Evolutionary conservation across 352 stramenopile species (phyloP).

Genomic region (Phytophthora ramorum): DNA sequence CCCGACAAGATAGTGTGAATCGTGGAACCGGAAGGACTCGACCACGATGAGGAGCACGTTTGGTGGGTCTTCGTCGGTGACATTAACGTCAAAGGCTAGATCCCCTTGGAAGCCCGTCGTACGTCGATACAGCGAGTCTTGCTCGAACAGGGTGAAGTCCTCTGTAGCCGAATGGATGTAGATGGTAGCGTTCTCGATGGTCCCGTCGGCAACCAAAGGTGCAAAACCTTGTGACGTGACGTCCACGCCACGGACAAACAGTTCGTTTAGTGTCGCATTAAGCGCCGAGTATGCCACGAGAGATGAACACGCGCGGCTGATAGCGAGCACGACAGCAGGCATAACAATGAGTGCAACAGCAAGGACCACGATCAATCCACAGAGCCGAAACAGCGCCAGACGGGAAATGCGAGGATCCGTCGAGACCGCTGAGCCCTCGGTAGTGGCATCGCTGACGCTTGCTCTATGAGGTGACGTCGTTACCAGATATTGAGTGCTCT

Average conservation of each 20-base stretch:
- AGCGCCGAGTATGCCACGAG: slow-evolving; percentile 44
- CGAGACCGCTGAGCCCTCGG: slow-evolving; percentile 2
- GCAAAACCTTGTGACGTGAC: slow-evolving; percentile 27
- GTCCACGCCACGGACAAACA: slow-evolving; percentile 29
- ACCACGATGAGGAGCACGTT: slow-evolving; percentile 63
- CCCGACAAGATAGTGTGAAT: slow-evolving; percentile 58
- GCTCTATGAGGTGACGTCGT: slow-evolving; percentile 17
- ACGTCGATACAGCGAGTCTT: slow-evolving; percentile 48
- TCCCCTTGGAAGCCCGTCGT: slow-evolving; percentile 53
- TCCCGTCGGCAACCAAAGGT: slow-evolving; percentile 24
- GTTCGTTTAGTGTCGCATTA: slow-evolving; percentile 52
- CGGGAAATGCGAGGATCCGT: background rate
- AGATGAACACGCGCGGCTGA: slow-evolving; percentile 22
- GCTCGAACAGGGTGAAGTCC: slow-evolving; percentile 44
- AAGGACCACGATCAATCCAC: slow-evolving; percentile 1
- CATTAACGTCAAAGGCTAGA: slow-evolving; percentile 48
- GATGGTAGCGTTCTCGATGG: slow-evolving; percentile 5
- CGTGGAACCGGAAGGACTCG: slow-evolving; percentile 62
- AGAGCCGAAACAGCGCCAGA: background rate
- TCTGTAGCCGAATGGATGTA: slow-evolving; percentile 54
- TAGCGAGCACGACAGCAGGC: slow-evolving; percentile 20
- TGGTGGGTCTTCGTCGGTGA: slow-evolving; percentile 41
- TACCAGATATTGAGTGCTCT: slow-evolving; percentile 13
- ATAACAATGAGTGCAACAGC: slow-evolving; percentile 20
- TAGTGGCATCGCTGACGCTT: slow-evolving; percentile 14